Conservation (phyloP, 2,329 filamentous ascomycete genomes). For the Penicillium verrucosum region DNA sequence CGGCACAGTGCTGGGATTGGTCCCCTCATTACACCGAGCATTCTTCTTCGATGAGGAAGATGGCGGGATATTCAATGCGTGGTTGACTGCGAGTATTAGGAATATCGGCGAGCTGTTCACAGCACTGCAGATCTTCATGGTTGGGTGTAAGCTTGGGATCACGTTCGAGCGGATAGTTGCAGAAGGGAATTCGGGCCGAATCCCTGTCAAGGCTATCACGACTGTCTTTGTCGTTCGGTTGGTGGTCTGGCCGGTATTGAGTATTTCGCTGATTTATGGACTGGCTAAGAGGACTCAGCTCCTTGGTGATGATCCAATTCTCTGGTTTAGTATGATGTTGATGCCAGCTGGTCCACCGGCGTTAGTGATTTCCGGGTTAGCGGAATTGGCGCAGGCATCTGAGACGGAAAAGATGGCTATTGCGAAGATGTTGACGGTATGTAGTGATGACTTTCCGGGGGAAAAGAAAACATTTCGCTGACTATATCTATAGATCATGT, state of each 20-base stretch:
- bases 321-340: constrained; percentile 64
- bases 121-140: constrained; percentile 62
- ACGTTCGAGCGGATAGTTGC: constrained; percentile 49
- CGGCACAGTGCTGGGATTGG: constrained; percentile 56
- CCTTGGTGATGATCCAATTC: constrained; percentile 57
- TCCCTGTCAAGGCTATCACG: constrained; percentile 43
- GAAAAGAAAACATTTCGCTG: neutral
- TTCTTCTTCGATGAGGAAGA: constrained; percentile 59
- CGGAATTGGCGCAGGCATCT: constrained; percentile 40
- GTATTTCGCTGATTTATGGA: constrained; percentile 54
- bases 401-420: constrained; percentile 49
- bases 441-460: neutral
- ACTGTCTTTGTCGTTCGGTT: constrained; percentile 48
- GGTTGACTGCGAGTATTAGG: constrained; percentile 60
- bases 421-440: constrained; percentile 51
- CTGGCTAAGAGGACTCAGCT: constrained; percentile 52
- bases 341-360: constrained; percentile 49
- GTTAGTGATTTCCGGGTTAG: constrained; percentile 44
- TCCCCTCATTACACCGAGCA: constrained; percentile 56
- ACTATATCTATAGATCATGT: constrained; percentile 27
- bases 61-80: constrained; percentile 64
- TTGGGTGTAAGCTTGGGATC: constrained; percentile 62
- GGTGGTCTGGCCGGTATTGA: constrained; percentile 58
- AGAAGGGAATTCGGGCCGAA: constrained; percentile 33
- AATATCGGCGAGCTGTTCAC: constrained; percentile 65